Percentiles rank a stretch among this genome's conserved stretches.
Conservation (phyloP, 306 rosid species). For the Vigna trinervia region DNA sequence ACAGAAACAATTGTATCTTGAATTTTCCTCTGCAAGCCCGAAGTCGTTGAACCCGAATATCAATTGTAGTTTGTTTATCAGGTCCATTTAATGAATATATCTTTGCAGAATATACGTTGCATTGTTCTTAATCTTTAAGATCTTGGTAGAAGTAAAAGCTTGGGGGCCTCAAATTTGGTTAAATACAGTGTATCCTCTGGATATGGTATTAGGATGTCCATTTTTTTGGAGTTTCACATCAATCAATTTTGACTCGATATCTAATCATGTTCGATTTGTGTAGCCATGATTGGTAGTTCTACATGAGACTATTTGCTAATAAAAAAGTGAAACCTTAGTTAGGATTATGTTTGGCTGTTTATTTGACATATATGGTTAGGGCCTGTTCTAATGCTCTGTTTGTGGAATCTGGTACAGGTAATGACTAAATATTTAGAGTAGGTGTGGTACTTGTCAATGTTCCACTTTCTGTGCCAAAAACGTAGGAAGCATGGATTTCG, state of each 20-base stretch:
- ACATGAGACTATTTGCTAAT: conserved; percentile 9
- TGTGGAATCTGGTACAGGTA: conserved; percentile 52
- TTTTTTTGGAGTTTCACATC: neutral
- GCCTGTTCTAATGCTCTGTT: conserved; percentile 26
- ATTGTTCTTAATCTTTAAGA: neutral
- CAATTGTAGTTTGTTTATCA: neutral
- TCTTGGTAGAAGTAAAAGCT: neutral
- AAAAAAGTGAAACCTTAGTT: conserved; percentile 2
- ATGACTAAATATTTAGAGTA: conserved; percentile 39
- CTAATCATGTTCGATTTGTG: neutral
- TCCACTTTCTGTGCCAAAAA: conserved; percentile 4
- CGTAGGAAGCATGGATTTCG: conserved; percentile 40
- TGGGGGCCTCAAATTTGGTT: neutral
- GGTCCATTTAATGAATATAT: neutral
- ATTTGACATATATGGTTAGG: neutral
- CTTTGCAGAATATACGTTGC: neutral
- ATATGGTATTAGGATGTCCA: conserved; percentile 25
- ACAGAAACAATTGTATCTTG: no score
- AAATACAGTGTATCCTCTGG: neutral
- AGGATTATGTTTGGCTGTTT: conserved; percentile 25
- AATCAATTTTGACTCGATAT: neutral
- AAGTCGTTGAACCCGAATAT: neutral
- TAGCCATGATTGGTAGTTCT: neutral
- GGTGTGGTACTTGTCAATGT: conserved; percentile 24
- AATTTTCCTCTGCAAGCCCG: no score